Percentiles rank a stretch among this genome's conserved stretches.
Conservation (phyloP, 495 filamentous ascomycete genomes). For the Sordaria brevicollis region DNA sequence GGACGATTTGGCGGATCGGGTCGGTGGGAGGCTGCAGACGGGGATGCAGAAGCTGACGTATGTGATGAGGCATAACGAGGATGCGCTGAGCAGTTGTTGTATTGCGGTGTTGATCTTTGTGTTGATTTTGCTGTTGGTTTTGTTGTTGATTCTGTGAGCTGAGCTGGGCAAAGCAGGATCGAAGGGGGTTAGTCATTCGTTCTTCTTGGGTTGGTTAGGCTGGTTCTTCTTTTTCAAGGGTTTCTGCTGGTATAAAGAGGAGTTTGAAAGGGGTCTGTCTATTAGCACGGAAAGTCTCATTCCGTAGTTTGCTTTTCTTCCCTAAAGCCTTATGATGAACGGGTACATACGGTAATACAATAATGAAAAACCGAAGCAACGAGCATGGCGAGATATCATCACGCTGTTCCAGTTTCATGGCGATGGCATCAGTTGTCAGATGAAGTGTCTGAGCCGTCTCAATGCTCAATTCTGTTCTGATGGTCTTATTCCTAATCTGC, state of each 20-base stretch:
- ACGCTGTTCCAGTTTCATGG: not conserved
- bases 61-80: slow-evolving; percentile 87
- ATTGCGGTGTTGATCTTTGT: slow-evolving; percentile 79
- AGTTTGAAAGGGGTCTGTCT: not conserved
- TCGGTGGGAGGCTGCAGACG: slow-evolving; percentile 73
- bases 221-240: not conserved
- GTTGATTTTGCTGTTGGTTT: slow-evolving; percentile 71
- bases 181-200: no score
- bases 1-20: slow-evolving; percentile 72
- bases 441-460: not conserved
- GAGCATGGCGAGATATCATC: not conserved
- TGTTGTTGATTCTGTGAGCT: slow-evolving; percentile 47
- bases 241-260: not conserved
- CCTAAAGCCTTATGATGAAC: not conserved
- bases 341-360: not conserved
- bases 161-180: not conserved
- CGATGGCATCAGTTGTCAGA: not conserved
- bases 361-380: not conserved
- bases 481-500: not conserved
- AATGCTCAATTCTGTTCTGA: not conserved
- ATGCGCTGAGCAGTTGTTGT: slow-evolving; percentile 82
- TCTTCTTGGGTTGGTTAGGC: not conserved
- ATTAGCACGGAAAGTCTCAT: not conserved
- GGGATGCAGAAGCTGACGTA: slow-evolving; percentile 77
- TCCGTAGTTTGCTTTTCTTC: not conserved